phyloP scores from a whole-genome alignment of 129 eudicot species.

The Escallonia rubra region DNA sequence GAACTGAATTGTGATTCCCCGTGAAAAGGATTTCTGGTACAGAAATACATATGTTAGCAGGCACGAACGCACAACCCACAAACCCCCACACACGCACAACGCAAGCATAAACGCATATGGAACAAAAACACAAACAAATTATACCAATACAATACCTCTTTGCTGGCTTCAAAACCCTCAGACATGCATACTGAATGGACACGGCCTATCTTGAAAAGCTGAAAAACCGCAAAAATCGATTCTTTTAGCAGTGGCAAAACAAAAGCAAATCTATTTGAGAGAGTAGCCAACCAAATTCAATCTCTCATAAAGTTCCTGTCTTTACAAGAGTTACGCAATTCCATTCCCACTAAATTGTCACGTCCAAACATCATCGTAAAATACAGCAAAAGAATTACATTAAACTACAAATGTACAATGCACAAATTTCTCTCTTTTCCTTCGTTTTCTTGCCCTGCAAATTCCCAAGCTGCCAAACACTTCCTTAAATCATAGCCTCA shows the following conservation, averaged over 20 bases:
- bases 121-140: neutral
- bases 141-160: slow-evolving; percentile 52
- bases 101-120: slow-evolving; percentile 3
- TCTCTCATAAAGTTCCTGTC: neutral
- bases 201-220: slow-evolving; percentile 72
- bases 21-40: slow-evolving; percentile 73
- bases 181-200: slow-evolving; percentile 56
- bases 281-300: neutral
- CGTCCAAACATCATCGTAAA: too few relatives aligned
- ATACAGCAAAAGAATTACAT: neutral
- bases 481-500: neutral
- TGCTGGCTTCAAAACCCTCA: slow-evolving; percentile 49
- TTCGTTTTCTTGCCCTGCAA: too few relatives aligned
- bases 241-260: neutral
- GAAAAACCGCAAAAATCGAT: slow-evolving; percentile 1
- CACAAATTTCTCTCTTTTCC: neutral
- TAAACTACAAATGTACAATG: neutral
- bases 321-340: neutral
- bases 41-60: slow-evolving; percentile 22
- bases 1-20: slow-evolving; percentile 71
- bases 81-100: slow-evolving; percentile 8
- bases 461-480: too few relatives aligned
- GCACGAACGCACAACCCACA: neutral
- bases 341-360: neutral
- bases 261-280: neutral